Evolutionary conservation across 768 basidiomycete species (phyloP).

Genomic region (Mrakia hoshinonis): DNA sequence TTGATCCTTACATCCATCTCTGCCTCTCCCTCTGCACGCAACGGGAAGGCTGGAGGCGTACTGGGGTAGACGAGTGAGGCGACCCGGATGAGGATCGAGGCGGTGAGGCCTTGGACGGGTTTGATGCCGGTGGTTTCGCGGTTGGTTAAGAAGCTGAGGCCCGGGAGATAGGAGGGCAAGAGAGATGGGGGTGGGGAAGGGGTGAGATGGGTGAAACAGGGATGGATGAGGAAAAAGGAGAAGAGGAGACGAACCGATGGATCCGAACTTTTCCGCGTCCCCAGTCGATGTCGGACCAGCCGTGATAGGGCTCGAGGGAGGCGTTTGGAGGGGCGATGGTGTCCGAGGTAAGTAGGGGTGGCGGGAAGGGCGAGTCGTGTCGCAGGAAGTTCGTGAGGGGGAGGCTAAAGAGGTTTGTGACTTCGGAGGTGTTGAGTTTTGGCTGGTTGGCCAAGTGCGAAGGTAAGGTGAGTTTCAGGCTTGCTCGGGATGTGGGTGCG

Average conservation of each 20-base stretch:
- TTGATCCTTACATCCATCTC: neutral
- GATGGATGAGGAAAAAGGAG: neutral
- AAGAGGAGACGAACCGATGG: neutral
- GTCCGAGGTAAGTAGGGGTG: no score
- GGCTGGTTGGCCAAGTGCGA: slow-evolving; percentile 25
- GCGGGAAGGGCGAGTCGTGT: slow-evolving; percentile 1
- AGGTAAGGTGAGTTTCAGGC: neutral
- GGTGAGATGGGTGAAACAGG: neutral
- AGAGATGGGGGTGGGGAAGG: neutral
- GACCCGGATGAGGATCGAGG: neutral
- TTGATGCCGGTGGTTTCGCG: neutral
- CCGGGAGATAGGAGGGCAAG: neutral
- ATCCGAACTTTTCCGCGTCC: slow-evolving; percentile 22
- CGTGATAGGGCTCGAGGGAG: slow-evolving; percentile 27
- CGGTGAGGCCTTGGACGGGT: neutral
- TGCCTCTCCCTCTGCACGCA: neutral
- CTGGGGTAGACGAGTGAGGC: neutral
- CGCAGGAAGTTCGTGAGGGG: slow-evolving; percentile 34
- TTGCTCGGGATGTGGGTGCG: neutral
- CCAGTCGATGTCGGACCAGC: slow-evolving; percentile 32
- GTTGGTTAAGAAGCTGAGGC: neutral
- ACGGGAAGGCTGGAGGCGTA: neutral
- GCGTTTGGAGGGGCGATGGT: no score
- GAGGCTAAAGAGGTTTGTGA: slow-evolving; percentile 33
- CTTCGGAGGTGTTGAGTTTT: slow-evolving; percentile 33